phyloP scores from a whole-genome alignment of 2,329 filamentous ascomycete genomes.

The Sphaceloma murrayae region DNA sequence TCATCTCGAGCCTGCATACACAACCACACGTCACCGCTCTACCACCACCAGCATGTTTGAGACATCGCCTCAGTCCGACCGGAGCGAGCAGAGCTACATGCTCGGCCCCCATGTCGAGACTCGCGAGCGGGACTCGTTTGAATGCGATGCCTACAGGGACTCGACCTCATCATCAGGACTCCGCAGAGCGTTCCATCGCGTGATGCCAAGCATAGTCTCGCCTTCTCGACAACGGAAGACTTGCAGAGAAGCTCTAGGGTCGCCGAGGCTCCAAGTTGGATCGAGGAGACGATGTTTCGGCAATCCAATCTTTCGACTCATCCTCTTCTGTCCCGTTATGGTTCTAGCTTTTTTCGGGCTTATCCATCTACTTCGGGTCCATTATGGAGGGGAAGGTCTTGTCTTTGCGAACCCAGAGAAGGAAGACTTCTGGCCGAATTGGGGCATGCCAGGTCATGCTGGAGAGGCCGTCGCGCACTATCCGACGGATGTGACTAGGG shows the following conservation, averaged over 20 bases:
- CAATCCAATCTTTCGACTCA: background rate
- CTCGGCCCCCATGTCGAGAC: constrained; percentile 6
- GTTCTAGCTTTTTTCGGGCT: constrained; percentile 26
- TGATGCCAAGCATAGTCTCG: background rate
- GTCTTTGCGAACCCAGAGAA: constrained; percentile 30
- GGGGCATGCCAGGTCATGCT: constrained; percentile 33
- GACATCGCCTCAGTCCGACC: background rate
- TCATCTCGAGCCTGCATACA: too few species aligned
- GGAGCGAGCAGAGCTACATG: constrained; percentile 8
- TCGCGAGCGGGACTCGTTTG: constrained; percentile 4
- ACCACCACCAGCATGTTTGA: background rate
- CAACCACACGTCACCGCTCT: background rate
- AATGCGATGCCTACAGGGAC: constrained; percentile 10
- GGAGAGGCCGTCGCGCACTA: constrained; percentile 29
- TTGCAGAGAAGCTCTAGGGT: constrained; percentile 3
- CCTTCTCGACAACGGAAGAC: constrained; percentile 3
- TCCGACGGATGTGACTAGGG: constrained; percentile 34
- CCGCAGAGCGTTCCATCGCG: constrained; percentile 3
- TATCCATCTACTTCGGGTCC: constrained; percentile 33
- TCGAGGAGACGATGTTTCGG: constrained; percentile 2
- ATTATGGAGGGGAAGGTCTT: constrained; percentile 30
- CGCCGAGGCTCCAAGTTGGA: background rate
- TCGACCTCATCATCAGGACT: constrained; percentile 1
- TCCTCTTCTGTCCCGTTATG: constrained; percentile 14
- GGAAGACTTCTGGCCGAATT: constrained; percentile 31